Base-by-base conservation (phyloP, 2,329 filamentous ascomycete genomes). In the Fusarium haematococcum region DNA sequence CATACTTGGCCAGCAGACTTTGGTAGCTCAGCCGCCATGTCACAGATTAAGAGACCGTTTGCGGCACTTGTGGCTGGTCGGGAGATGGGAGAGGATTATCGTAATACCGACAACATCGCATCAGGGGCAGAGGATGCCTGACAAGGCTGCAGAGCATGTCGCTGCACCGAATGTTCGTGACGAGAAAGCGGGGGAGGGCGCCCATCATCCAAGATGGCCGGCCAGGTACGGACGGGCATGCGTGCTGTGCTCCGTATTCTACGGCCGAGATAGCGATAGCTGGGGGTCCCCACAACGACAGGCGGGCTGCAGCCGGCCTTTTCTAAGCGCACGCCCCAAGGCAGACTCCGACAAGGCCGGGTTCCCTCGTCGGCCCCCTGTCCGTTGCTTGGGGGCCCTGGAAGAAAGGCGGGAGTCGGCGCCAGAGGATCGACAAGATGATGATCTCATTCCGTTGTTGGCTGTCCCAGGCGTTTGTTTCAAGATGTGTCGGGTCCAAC, bases 391-490 rank as follows among this genome's bases (percentile, higher is more conserved):
- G 63, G 67, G 69, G 52, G 69, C 67, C 74, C 67, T 74, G 69
- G 70, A 73, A 75, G 76, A 76, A 74, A 73, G 76, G 73, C 75
- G 76, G 76, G 76, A 78, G 67, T 78, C 74, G 75, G 77, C 72
- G 77, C 68, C 75, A 77, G 74, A 75, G 62, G 77, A 78, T 78
- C 77, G 75, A 78, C 77, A 70, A 73, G 70, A 73, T 74, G 75
- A 78, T 78, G 77, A 78, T 78, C 77, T 78, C 77, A 78, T 78
- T 78, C 77, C 74, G 70, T 65, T 75, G 77, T 76, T 75, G 75
- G 74, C 39, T 69, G 67, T 69, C 66, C 71, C 74, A 75, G 77
- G 76, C 72, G 77, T 78, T 78, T 78, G 77, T 78, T 78, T 78
- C 77, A 79, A 78, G 72, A 74, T 78, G 65, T 69, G 61, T 65